Evolutionary conservation across 2,329 filamentous ascomycete species (phyloP).

Genomic region (Paraphaeosphaeria sporulosa): DNA sequence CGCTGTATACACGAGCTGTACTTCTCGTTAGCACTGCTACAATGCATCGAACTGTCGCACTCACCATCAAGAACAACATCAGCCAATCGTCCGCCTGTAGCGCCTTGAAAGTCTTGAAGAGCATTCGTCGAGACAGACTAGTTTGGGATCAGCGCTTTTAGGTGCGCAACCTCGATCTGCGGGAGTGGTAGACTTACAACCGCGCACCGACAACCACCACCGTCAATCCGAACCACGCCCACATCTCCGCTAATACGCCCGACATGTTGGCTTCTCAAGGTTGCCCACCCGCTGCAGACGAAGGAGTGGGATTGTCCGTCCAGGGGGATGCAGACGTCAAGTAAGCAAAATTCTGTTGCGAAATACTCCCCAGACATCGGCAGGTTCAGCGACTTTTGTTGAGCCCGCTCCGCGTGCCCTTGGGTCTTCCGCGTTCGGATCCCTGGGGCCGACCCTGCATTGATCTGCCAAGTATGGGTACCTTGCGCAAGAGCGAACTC

Average conservation of each 20-base stretch:
- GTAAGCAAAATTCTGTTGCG: not conserved
- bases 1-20: conserved; percentile 51
- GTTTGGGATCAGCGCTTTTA: not conserved
- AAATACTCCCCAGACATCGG: not conserved
- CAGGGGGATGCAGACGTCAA: not conserved
- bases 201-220: conserved; percentile 42
- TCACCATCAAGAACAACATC: conserved; percentile 55
- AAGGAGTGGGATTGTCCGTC: not conserved
- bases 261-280: conserved; percentile 8
- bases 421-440: not conserved
- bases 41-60: conserved; percentile 24
- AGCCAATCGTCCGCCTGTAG: conserved; percentile 62
- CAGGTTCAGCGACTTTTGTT: not conserved
- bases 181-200: conserved; percentile 40
- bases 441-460: not conserved
- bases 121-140: conserved; percentile 49
- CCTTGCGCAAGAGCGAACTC: not conserved
- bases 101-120: conserved; percentile 53
- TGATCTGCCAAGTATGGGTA: not conserved
- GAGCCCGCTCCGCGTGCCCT: not conserved
- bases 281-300: conserved; percentile 1
- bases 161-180: not conserved
- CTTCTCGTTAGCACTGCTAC: not conserved
- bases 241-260: conserved; percentile 46
- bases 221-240: conserved; percentile 51